phyloP scores from a whole-genome alignment of 352 stramenopile genomes.

The Pythium plurisporium region DNA sequence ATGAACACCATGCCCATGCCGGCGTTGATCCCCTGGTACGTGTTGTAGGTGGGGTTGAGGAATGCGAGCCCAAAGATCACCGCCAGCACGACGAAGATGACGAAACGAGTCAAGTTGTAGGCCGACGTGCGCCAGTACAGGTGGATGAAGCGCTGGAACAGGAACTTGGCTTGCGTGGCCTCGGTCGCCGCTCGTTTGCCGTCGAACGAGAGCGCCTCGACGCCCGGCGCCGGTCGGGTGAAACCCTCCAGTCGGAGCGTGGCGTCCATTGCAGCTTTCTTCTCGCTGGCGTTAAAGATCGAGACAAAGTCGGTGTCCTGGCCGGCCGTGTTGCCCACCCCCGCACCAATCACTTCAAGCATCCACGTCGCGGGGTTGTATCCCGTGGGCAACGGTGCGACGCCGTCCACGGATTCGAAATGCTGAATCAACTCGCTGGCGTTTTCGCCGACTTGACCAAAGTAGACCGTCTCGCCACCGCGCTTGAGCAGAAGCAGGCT shows the following conservation, averaged over 20 bases:
- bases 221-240: slow-evolving; percentile 14
- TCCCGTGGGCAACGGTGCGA: not conserved
- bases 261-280: slow-evolving; percentile 7
- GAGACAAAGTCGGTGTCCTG: slow-evolving; percentile 10
- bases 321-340: slow-evolving; percentile 23
- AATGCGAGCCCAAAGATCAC: slow-evolving; percentile 64
- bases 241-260: slow-evolving; percentile 21
- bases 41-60: slow-evolving; percentile 21
- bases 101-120: slow-evolving; percentile 62
- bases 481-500: not conserved
- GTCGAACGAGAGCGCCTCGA: slow-evolving; percentile 8
- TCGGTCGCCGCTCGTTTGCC: slow-evolving; percentile 11
- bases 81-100: slow-evolving; percentile 45
- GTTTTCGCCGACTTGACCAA: not conserved
- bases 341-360: slow-evolving; percentile 5
- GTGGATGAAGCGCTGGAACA: slow-evolving; percentile 13
- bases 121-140: slow-evolving; percentile 35
- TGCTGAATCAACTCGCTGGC: not conserved
- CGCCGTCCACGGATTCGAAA: not conserved
- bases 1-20: slow-evolving; percentile 70
- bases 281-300: slow-evolving; percentile 5
- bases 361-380: slow-evolving; percentile 53
- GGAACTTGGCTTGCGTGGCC: slow-evolving; percentile 19
- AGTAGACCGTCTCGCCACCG: not conserved
- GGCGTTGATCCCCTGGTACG: slow-evolving; percentile 25